Conservation (phyloP, 495 filamentous ascomycete genomes). For the Bryoglossum gracile region DNA sequence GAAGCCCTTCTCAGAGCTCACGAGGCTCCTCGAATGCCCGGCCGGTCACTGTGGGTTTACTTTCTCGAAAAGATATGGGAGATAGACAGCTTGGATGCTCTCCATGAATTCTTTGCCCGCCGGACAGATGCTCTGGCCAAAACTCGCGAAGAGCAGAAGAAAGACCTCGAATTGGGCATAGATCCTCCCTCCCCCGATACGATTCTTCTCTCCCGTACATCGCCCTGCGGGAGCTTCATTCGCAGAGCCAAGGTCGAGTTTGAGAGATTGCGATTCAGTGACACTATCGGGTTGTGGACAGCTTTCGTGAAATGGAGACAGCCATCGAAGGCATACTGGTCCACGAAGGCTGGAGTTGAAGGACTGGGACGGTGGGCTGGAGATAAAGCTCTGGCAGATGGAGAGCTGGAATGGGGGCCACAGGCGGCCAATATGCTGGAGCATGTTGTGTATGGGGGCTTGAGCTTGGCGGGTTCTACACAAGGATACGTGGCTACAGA, state of each 20-base stretch:
- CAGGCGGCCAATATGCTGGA: slow-evolving; percentile 30
- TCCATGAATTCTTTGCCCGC: slow-evolving; percentile 64
- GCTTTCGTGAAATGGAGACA: slow-evolving; percentile 71
- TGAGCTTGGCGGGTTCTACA: slow-evolving; percentile 33
- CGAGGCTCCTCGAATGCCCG: slow-evolving; percentile 61
- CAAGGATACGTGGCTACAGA: slow-evolving; percentile 57
- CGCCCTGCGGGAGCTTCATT: slow-evolving; percentile 81
- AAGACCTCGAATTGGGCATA: slow-evolving; percentile 44
- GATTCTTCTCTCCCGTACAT: slow-evolving; percentile 53
- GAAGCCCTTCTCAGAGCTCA: slow-evolving; percentile 54
- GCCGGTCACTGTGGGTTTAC: slow-evolving; percentile 75
- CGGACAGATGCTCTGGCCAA: slow-evolving; percentile 52
- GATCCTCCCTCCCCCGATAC: slow-evolving; percentile 37
- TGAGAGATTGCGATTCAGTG: slow-evolving; percentile 68
- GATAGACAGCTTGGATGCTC: slow-evolving; percentile 69
- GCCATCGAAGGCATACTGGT: slow-evolving; percentile 65
- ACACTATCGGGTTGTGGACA: slow-evolving; percentile 69
- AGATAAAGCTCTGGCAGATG: slow-evolving; percentile 54
- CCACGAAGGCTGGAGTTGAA: slow-evolving; percentile 62
- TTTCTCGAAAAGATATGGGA: slow-evolving; percentile 80
- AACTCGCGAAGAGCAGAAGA: slow-evolving; percentile 47
- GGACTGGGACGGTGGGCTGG: slow-evolving; percentile 52
- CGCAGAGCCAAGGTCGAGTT: slow-evolving; percentile 73
- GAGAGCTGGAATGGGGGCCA: slow-evolving; percentile 36
- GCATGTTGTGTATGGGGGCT: slow-evolving; percentile 30